A percentile compares a stretch with the other conserved stretches of the same genome.
Conservation (phyloP, 2,329 filamentous ascomycete genomes). For the Podosphaera leucotricha region DNA sequence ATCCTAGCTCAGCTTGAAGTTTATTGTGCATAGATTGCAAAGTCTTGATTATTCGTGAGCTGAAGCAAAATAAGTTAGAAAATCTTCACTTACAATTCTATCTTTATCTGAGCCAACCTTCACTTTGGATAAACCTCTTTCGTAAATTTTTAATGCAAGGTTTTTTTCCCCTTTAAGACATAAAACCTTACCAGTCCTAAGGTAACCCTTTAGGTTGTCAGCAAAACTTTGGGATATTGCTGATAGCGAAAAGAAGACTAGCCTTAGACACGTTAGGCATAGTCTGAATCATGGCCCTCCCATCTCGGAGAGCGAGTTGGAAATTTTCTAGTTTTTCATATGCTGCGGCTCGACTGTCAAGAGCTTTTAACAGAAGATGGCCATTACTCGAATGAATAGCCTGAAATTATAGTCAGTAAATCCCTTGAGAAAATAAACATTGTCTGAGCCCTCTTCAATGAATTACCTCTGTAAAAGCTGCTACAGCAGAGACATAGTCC, state of each 20-base stretch:
- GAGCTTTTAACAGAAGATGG: constrained; percentile 12
- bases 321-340: constrained; percentile 14
- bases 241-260: not conserved
- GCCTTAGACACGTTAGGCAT: constrained; percentile 14
- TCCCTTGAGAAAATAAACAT: no score
- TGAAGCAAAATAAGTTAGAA: not conserved
- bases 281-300: constrained; percentile 14
- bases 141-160: constrained; percentile 16
- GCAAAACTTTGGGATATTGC: not conserved
- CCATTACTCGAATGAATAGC: constrained; percentile 10
- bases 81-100: constrained; percentile 7
- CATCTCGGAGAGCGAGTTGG: constrained; percentile 13
- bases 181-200: constrained; percentile 15
- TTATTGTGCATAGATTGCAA: constrained; percentile 14
- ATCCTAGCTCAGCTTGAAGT: constrained; percentile 9
- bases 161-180: constrained; percentile 11
- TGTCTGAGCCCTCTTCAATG: not conserved
- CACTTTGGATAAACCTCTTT: constrained; percentile 15
- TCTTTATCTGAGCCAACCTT: constrained; percentile 13
- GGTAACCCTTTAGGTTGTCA: constrained; percentile 12
- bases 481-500: constrained; percentile 11
- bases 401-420: constrained; percentile 6
- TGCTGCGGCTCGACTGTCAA: constrained; percentile 16
- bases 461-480: constrained; percentile 12
- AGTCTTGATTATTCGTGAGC: constrained; percentile 6